Evolutionary conservation across 2,329 filamentous ascomycete genomes (phyloP).

Genomic region (Aureobasidium mangrovei): DNA sequence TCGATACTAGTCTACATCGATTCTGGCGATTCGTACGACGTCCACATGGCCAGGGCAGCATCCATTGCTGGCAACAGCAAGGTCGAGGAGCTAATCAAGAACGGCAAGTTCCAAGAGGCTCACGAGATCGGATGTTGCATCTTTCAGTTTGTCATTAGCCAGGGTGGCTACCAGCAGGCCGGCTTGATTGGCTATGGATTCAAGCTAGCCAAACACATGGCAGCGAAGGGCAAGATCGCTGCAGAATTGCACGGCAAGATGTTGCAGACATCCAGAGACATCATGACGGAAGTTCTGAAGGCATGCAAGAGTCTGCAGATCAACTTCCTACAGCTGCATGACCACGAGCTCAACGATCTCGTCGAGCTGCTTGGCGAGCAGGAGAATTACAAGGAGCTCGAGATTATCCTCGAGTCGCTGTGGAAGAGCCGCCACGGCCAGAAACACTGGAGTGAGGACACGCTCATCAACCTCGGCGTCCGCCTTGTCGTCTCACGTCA

Average conservation of each 20-base stretch:
- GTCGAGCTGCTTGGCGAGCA: constrained; percentile 42
- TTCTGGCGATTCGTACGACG: constrained; percentile 30
- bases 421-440: constrained; percentile 41
- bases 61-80: constrained; percentile 32
- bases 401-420: constrained; percentile 35
- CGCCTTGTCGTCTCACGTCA: constrained; percentile 46
- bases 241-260: constrained; percentile 28
- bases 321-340: constrained; percentile 36
- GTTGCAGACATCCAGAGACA: constrained; percentile 31
- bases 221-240: constrained; percentile 33
- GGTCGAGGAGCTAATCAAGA: constrained; percentile 30
- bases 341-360: constrained; percentile 38
- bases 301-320: constrained; percentile 36
- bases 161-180: constrained; percentile 34
- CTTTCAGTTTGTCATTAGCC: constrained; percentile 36
- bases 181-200: constrained; percentile 37
- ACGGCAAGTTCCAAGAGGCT: constrained; percentile 33
- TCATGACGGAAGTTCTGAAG: constrained; percentile 35
- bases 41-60: constrained; percentile 34
- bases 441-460: constrained; percentile 36
- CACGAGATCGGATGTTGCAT: constrained; percentile 36
- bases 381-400: constrained; percentile 39
- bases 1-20: constrained; percentile 31
- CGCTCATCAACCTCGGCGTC: constrained; percentile 45
- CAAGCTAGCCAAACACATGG: constrained; percentile 38